Conservation (phyloP, 2,329 filamentous ascomycete genomes). For the Emergomyces orientalis region DNA sequence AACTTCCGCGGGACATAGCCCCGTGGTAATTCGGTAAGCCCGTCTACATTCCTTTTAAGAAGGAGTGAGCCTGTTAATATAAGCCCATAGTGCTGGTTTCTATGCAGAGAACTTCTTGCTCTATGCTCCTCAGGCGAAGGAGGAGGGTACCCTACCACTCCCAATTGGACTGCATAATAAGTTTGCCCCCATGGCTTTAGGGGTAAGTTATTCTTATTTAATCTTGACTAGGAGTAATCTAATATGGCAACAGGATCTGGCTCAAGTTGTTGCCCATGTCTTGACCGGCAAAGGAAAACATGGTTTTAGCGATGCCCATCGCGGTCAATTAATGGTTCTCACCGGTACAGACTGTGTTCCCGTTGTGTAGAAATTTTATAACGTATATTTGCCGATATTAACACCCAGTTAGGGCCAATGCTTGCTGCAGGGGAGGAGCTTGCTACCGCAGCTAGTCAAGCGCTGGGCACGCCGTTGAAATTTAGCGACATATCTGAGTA, state of each 20-base stretch:
- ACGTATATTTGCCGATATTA: neutral
- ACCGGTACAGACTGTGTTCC: conserved; percentile 30
- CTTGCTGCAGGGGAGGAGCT: conserved; percentile 41
- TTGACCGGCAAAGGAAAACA: conserved; percentile 41
- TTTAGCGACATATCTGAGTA: conserved; percentile 42
- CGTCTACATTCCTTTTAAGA: neutral
- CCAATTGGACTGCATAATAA: conserved; percentile 42
- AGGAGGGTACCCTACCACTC: conserved; percentile 38
- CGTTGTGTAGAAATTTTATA: neutral
- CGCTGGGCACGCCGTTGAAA: conserved; percentile 36
- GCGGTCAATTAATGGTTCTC: conserved; percentile 46
- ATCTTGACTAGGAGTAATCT: neutral
- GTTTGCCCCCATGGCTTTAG: conserved; percentile 43
- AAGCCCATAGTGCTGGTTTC: conserved; percentile 37
- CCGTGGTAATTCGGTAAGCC: conserved; percentile 39
- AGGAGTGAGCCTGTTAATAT: neutral
- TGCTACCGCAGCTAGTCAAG: conserved; percentile 38
- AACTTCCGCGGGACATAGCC: conserved; percentile 34
- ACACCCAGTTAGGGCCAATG: conserved; percentile 32
- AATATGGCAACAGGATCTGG: conserved; percentile 34
- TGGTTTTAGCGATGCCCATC: conserved; percentile 43
- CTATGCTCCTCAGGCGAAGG: conserved; percentile 39
- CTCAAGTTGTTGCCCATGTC: conserved; percentile 42
- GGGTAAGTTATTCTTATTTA: conserved; percentile 24
- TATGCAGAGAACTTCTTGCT: conserved; percentile 46